Evolutionary conservation across 2,329 filamentous ascomycete genomes (phyloP), one percentile per base, ranked within the genome.

Genomic region (Chaetomiaceae sp.): DNA sequence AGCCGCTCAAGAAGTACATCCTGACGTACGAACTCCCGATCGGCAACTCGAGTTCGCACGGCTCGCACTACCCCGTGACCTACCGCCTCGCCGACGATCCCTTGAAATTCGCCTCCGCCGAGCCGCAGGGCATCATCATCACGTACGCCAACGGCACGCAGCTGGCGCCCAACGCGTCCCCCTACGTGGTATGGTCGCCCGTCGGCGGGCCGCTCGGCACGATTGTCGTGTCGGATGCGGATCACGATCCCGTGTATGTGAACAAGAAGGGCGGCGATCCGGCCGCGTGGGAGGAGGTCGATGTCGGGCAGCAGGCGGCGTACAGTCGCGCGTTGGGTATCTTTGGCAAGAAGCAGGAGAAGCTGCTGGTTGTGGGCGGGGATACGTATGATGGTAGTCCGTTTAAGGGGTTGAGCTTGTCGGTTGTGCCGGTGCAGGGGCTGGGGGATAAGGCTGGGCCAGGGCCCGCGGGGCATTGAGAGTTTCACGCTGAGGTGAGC

Each of bases 121-220:
- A 59, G 4, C 58, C 58, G 2, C 51, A 60, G 7, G 62, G 63
- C 6, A 61, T 70, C 15, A 56, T 64, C 4, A 59, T 66, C 39
- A 19, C n/a, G 14, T 8, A 18, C 11, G 58, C 12, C 14, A 5
- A 56, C 22, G 56, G 57, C 36, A 60, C 6, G 19, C n/a, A 42
- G 27, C 33, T 59, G 3, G 61, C 60, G n/a, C 68, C 68, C 6
- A 65, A 63, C 38, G 62, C 62, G 11, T 65, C 62, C 24, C 70
- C 70, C 0, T 70, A 70, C 40, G 67, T 72, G 1, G 62, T 69
- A 2, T 73, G 69, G 69, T 66, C 62, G 8, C 61, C 68, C 4
- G 55, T 59, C 17, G 70, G 70, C 15, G 68, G 70, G 15, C 53
- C 57, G 42, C 68, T 70, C 49, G 70, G 70, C 14, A 72, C 69